phyloP scores from a whole-genome alignment of 208 protist species.

The Acanthamoeba triangularis region DNA sequence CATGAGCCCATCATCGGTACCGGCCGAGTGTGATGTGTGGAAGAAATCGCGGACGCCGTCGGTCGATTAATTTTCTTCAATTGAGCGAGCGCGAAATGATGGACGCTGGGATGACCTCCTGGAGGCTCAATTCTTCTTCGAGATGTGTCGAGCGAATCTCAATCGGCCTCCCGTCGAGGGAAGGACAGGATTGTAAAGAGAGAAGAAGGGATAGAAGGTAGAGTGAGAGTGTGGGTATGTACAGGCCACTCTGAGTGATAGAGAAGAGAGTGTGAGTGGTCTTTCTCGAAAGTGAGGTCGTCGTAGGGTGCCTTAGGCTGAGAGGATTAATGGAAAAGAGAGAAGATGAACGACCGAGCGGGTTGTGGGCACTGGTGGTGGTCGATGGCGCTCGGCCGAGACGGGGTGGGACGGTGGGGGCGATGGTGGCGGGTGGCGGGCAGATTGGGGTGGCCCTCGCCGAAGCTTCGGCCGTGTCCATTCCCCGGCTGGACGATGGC shows the following conservation, averaged over 20 bases:
- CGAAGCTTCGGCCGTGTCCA: constrained; percentile 43
- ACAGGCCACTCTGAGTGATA: not conserved
- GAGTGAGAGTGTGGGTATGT: not conserved
- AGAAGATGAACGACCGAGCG: not conserved
- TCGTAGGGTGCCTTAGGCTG: too few species aligned
- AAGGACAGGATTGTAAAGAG: too few species aligned
- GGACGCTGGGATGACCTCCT: not conserved
- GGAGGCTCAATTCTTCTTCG: not conserved
- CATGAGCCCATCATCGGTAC: not conserved
- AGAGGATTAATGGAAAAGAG: not conserved
- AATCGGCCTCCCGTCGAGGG: too few species aligned
- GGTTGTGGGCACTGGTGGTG: not conserved
- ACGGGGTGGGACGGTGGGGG: not conserved
- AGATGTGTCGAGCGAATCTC: not conserved
- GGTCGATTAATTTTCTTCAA: not conserved
- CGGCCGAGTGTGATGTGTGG: not conserved
- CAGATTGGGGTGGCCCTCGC: constrained; percentile 60
- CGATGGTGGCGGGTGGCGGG: not conserved
- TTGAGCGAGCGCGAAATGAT: constrained; percentile 6
- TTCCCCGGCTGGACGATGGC: not conserved
- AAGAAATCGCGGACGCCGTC: not conserved
- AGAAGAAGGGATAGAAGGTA: not conserved
- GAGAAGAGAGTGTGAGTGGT: not conserved
- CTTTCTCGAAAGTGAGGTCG: not conserved
- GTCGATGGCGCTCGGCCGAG: not conserved